Base-by-base conservation (phyloP, 352 stramenopile species). In the Phytophthora sp. region DNA sequence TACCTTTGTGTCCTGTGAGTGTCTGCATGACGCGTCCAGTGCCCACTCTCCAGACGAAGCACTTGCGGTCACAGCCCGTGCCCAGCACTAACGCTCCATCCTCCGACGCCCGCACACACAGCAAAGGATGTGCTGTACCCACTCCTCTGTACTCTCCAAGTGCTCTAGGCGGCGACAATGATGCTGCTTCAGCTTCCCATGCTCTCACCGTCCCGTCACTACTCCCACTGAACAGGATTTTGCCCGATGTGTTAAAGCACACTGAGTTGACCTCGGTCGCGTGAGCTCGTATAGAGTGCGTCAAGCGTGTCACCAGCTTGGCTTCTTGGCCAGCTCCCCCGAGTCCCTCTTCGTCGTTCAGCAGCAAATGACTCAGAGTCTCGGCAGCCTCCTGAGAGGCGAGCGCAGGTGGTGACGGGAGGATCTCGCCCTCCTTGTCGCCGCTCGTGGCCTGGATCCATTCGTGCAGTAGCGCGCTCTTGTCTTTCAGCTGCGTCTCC, bases 201-300 rank as follows among this genome's bases (percentile, higher is more conserved):
- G 86, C 86, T 23, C 86, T 73, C 53, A 95, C 85, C 0, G 86
- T 95, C 44, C 86, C 86, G 45, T 95, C 86, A 54, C 86, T 95
- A 38, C 84, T 93, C 29, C 82, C 86, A 56, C 79, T 91, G 61
- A 95, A 95, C 11, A 92, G 63, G 27, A 93, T 83, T 72, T 93
- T 92, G 15, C 82, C 86, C 16, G 82, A 92, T 5, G 81, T 86
- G 57, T 91, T 95, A 45, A 93, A 95, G 50, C 84, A 91, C 11
- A 95, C 82, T 30, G 82, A 92, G 59, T 95, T 95, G 18, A 91
- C 86, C 57, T 95, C 86, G 1, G 84, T 95, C 12, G 86, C 86
- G 54, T 95, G 86, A 4, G 86, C 86, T 16, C 86, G 84, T 33
- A 95, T 85, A 5, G 74, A 76, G 47, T 93, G 79, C 21, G 69